Percentiles rank a stretch among this genome's conserved stretches.
Conservation (phyloP, 2,329 filamentous ascomycete genomes). For the Incumbomyces delicatus region DNA sequence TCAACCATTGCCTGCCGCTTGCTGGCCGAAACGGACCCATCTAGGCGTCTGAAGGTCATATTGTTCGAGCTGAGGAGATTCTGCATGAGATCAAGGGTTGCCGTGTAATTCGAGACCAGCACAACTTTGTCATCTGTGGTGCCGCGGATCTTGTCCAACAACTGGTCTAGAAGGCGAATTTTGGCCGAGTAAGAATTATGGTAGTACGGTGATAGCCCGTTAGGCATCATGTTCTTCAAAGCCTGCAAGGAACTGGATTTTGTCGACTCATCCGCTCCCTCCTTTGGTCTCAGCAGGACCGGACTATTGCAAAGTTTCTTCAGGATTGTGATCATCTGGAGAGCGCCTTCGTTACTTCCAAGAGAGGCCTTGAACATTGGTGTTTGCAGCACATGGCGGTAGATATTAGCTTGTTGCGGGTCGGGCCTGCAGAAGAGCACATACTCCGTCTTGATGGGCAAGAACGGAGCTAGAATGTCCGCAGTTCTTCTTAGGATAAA, state of each 20-base stretch:
- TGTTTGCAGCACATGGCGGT: conserved; percentile 55
- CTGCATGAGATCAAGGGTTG: conserved; percentile 58
- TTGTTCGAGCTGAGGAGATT: conserved; percentile 51
- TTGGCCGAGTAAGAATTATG: conserved; percentile 54
- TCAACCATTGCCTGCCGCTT: conserved; percentile 62
- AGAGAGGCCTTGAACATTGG: conserved; percentile 53
- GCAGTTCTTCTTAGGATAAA: conserved; percentile 59
- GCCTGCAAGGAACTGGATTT: conserved; percentile 38
- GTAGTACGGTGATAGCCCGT: conserved; percentile 43
- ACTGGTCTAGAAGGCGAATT: conserved; percentile 55
- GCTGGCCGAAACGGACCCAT: conserved; percentile 53
- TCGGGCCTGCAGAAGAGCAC: conserved; percentile 58
- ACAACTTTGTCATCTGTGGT: conserved; percentile 61
- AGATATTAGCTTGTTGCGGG: conserved; percentile 48
- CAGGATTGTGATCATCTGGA: conserved; percentile 61
- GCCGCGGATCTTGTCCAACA: conserved; percentile 51
- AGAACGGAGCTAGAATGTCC: conserved; percentile 55
- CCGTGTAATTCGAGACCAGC: conserved; percentile 67
- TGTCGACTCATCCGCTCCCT: conserved; percentile 36
- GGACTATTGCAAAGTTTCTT: conserved; percentile 69
- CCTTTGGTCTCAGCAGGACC: conserved; percentile 46
- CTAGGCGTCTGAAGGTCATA: conserved; percentile 56
- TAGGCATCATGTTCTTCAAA: conserved; percentile 45
- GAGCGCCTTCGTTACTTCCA: conserved; percentile 49
- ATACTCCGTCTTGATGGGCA: conserved; percentile 59